phyloP scores from a whole-genome alignment of 208 protist genomes.

The Naegleria lovaniensis region DNA sequence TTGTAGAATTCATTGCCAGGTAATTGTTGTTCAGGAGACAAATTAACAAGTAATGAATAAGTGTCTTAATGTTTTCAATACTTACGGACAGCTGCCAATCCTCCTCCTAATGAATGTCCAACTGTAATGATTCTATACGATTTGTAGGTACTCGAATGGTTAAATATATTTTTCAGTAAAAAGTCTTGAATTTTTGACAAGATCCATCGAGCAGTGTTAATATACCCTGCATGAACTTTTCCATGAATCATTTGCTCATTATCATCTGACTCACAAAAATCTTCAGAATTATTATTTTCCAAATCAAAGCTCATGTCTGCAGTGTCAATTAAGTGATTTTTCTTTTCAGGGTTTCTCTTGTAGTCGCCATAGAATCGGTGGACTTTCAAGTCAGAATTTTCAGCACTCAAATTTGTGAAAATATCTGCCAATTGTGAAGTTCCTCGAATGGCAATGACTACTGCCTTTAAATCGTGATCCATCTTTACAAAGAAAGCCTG shows the following conservation, averaged over 20 bases:
- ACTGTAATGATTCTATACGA: neutral
- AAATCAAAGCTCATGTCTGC: neutral
- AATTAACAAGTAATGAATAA: no score
- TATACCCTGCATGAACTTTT: neutral
- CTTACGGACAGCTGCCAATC: neutral
- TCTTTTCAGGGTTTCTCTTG: neutral
- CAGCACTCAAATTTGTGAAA: neutral
- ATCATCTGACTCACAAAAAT: neutral
- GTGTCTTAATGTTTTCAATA: no score
- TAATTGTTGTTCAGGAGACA: no score
- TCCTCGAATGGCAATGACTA: neutral
- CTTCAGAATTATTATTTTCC: neutral
- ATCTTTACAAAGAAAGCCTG: slow-evolving; percentile 5
- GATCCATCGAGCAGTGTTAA: neutral
- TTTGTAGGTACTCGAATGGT: neutral
- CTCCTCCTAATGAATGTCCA: neutral
- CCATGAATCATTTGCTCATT: neutral
- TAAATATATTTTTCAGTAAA: neutral
- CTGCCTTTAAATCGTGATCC: neutral
- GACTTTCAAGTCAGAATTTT: neutral
- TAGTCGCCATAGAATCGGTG: neutral
- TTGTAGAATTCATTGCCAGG: no score
- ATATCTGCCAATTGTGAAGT: neutral
- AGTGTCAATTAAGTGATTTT: neutral
- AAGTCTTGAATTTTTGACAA: neutral